Conservation (phyloP, 2,329 filamentous ascomycete species). For the Chaetomium globosum region DNA sequence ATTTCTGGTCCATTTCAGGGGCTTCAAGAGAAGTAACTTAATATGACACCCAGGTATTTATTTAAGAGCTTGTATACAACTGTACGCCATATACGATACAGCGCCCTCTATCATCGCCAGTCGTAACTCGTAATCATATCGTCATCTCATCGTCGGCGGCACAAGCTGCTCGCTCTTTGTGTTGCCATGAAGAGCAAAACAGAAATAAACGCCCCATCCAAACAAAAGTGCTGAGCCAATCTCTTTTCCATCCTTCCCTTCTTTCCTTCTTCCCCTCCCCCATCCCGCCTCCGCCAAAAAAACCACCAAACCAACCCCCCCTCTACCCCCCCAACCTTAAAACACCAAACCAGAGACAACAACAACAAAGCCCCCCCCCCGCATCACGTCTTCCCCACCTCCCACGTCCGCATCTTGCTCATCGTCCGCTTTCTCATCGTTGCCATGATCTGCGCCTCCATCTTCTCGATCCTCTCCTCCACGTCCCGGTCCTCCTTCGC, state of each 20-base stretch:
- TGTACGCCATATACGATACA: not conserved
- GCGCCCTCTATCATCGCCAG: conserved; percentile 22
- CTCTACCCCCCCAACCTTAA: not conserved
- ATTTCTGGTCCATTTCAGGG: not conserved
- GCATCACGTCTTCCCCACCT: conserved; percentile 32
- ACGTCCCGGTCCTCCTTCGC: conserved; percentile 54
- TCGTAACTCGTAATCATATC: conserved; percentile 16
- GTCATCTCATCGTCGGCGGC: conserved; percentile 3
- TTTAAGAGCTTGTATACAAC: conserved; percentile 1
- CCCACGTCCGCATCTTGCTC: conserved; percentile 60
- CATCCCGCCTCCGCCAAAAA: no score
- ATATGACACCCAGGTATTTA: not conserved
- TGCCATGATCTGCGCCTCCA: conserved; percentile 61
- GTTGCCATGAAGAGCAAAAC: not conserved
- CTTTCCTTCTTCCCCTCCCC: not conserved
- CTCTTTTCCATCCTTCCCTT: not conserved
- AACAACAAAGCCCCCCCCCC: not conserved
- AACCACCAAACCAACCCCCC: not conserved
- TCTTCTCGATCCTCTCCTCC: conserved; percentile 57
- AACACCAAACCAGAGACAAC: not conserved
- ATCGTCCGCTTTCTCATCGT: conserved; percentile 60
- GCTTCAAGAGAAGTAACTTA: not conserved
- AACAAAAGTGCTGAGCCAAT: not conserved
- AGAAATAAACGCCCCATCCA: not conserved
- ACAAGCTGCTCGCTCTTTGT: not conserved